A percentile compares a stretch with the other conserved stretches of the same genome.
These are phyloP conservation scores for Wickerhamomyces ciferrii DNA, from an alignment of 805 yeast species.

Conservation along the genomic window DNA sequence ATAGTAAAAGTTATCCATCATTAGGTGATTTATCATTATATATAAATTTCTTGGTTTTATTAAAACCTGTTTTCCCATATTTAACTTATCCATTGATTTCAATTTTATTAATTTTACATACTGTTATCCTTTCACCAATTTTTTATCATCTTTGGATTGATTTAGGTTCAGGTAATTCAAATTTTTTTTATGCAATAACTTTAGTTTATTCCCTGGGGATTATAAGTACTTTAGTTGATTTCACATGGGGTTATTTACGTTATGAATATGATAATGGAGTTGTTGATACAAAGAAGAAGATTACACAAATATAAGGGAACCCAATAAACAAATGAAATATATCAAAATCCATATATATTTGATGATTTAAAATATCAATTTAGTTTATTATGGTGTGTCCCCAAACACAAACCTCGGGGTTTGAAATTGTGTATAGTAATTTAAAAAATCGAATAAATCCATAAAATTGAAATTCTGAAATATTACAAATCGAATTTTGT, in stretches of 20 bases:
- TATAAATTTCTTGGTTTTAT: conserved; percentile 40
- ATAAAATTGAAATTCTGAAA: too few species aligned
- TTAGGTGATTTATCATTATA: conserved; percentile 68
- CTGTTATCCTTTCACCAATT: conserved; percentile 72
- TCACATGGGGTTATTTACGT: conserved; percentile 60
- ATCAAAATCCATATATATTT: too few species aligned
- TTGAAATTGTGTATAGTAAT: background rate
- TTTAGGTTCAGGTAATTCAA: conserved; percentile 91
- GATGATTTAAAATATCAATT: background rate
- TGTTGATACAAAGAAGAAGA: background rate
- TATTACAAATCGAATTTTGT: too few species aligned
- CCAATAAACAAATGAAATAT: too few species aligned
- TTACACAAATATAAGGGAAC: background rate
- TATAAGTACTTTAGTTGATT: conserved; percentile 64
- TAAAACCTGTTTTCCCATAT: conserved; percentile 39
- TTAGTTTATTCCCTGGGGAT: conserved; percentile 72
- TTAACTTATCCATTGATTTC: conserved; percentile 43
- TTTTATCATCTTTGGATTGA: conserved; percentile 94
- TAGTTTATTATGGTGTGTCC: background rate
- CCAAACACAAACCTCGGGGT: background rate
- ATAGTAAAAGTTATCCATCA: conserved; percentile 83
- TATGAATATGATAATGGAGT: background rate
- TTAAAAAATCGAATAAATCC: too few species aligned
- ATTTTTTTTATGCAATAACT: conserved; percentile 93
- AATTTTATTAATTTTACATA: conserved; percentile 47